phyloP scores from a whole-genome alignment of 805 yeast genomes.

The Teunomyces cretensis region DNA sequence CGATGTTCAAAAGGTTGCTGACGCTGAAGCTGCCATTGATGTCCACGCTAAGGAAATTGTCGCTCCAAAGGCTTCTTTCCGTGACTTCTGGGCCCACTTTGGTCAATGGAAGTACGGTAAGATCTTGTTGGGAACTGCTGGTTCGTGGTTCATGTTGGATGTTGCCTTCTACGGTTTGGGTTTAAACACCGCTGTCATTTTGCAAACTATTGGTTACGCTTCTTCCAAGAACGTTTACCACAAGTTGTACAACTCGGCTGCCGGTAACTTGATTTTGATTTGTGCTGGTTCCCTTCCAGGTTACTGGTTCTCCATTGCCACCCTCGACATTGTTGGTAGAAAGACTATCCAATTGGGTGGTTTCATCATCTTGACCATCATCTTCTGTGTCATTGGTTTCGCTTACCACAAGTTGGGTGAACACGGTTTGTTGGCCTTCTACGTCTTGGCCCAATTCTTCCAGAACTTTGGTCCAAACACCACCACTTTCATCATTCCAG shows the following conservation, averaged over 20 bases:
- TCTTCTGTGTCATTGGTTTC: slow-evolving; percentile 81
- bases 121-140: slow-evolving; percentile 84
- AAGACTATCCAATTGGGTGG: slow-evolving; percentile 79
- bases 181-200: slow-evolving; percentile 76
- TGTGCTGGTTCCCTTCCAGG: slow-evolving; percentile 97
- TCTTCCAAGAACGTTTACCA: slow-evolving; percentile 67
- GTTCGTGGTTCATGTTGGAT: slow-evolving; percentile 88
- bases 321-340: slow-evolving; percentile 81
- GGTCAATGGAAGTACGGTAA: slow-evolving; percentile 85
- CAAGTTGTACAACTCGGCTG: slow-evolving; percentile 72
- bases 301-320: slow-evolving; percentile 82
- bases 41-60: slow-evolving; percentile 35
- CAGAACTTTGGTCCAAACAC: slow-evolving; percentile 92
- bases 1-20: slow-evolving; percentile 54
- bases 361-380: slow-evolving; percentile 64
- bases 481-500: slow-evolving; percentile 88
- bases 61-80: slow-evolving; percentile 81
- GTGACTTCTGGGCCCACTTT: slow-evolving; percentile 73
- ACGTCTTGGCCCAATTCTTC: slow-evolving; percentile 82
- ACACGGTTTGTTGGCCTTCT: slow-evolving; percentile 71
- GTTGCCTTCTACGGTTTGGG: slow-evolving; percentile 89
- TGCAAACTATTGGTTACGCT: slow-evolving; percentile 83
- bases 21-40: slow-evolving; percentile 45
- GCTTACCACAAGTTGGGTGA: slow-evolving; percentile 71
- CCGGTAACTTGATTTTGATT: slow-evolving; percentile 87